Conservation (phyloP, 805 yeast species). For the fission yeast (Schizosaccharomyces pombe) region DNA sequence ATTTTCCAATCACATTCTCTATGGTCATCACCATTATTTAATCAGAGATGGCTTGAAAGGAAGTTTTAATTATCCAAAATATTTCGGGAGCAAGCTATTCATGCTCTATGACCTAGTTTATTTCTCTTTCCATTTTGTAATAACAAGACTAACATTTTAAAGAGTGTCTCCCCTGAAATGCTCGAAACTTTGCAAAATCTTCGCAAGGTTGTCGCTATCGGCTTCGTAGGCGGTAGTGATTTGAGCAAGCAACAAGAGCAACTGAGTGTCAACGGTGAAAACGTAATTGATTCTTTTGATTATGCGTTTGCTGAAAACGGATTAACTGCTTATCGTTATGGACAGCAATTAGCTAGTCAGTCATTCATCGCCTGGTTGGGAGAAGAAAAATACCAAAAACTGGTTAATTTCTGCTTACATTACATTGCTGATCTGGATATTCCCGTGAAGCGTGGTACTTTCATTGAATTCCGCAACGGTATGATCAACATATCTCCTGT, state of each 20-base stretch:
- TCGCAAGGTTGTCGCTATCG: slow-evolving; percentile 81
- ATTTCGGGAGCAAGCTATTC: too few relatives aligned
- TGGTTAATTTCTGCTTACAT: slow-evolving; percentile 62
- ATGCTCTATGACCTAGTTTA: background rate
- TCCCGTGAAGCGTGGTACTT: slow-evolving; percentile 96
- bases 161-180: slow-evolving; percentile 31
- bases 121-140: too few relatives aligned
- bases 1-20: too few relatives aligned
- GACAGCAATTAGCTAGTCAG: slow-evolving; percentile 73
- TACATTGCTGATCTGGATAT: slow-evolving; percentile 69
- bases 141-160: background rate
- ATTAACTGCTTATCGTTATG: slow-evolving; percentile 83
- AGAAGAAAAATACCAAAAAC: slow-evolving; percentile 73
- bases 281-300: slow-evolving; percentile 55
- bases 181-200: slow-evolving; percentile 41
- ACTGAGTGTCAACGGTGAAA: slow-evolving; percentile 39
- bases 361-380: slow-evolving; percentile 91
- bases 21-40: too few relatives aligned
- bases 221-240: slow-evolving; percentile 95
- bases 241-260: slow-evolving; percentile 88
- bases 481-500: slow-evolving; percentile 96
- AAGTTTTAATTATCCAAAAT: too few relatives aligned
- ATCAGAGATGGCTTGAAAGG: too few relatives aligned
- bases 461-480: slow-evolving; percentile 96
- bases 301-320: slow-evolving; percentile 96